phyloP scores from a whole-genome alignment of 257 asterid species.

The Fraxinus quadrangulata region DNA sequence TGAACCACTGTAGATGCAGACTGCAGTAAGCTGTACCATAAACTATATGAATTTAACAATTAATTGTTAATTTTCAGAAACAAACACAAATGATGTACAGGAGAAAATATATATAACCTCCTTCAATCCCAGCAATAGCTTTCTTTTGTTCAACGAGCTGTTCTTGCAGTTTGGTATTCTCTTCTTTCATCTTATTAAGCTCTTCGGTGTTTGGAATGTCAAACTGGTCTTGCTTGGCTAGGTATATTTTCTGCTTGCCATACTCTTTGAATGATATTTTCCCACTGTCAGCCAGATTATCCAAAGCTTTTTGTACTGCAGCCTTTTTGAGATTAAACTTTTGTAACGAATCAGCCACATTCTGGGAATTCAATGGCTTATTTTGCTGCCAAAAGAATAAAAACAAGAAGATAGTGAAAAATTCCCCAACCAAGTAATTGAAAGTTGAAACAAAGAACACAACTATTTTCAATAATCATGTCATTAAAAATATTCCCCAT shows the following conservation, averaged over 20 bases:
- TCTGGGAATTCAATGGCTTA: constrained; percentile 57
- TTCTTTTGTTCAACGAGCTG: constrained; percentile 55
- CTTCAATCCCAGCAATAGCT: constrained; percentile 64
- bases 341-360: constrained; percentile 55
- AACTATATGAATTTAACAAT: not conserved
- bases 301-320: constrained; percentile 56
- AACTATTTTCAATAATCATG: not conserved
- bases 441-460: not conserved
- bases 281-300: constrained; percentile 54
- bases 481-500: not conserved
- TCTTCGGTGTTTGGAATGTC: constrained; percentile 83
- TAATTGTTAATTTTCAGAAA: not conserved
- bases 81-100: constrained; percentile 11
- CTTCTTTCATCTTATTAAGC: constrained; percentile 82
- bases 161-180: constrained; percentile 70
- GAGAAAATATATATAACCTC: constrained; percentile 46
- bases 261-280: constrained; percentile 73
- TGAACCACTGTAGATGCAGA: not conserved
- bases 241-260: constrained; percentile 92
- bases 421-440: not conserved
- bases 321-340: constrained; percentile 63
- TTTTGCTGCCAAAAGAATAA: constrained; percentile 45
- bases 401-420: not conserved
- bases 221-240: constrained; percentile 96
- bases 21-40: constrained; percentile 10